Evolutionary conservation across 139 green algal genomes (phyloP).

Genomic region (Chlorella sp.): DNA sequence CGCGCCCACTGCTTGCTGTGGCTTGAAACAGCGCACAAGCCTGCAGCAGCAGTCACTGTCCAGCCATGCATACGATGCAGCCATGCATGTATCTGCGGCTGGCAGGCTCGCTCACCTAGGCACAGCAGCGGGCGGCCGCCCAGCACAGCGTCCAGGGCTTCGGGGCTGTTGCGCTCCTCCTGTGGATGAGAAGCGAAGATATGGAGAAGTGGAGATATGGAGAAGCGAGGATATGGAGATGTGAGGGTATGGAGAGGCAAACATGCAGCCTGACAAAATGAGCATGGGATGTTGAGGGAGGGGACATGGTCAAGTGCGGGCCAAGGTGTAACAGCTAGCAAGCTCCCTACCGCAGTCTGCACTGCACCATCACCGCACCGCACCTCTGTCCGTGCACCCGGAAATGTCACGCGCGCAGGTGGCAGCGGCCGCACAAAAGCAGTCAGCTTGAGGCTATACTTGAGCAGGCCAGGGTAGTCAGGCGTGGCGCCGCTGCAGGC

Average conservation of each 20-base stretch:
- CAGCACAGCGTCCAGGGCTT: constrained; percentile 70
- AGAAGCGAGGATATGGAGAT: too few species aligned
- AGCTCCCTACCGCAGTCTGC: too few species aligned
- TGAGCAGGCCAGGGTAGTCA: constrained; percentile 74
- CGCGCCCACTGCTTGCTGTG: too few species aligned
- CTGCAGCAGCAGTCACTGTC: neutral
- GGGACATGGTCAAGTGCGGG: too few species aligned
- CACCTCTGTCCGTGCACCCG: neutral
- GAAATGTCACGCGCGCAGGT: constrained; percentile 44
- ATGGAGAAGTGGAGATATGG: too few species aligned
- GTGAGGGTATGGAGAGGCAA: too few species aligned
- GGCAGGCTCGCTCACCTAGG: constrained; percentile 52
- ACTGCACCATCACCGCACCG: neutral
- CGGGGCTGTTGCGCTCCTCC: neutral
- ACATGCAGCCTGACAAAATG: too few species aligned
- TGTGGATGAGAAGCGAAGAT: neutral
- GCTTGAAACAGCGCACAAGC: neutral
- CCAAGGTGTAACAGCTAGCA: too few species aligned
- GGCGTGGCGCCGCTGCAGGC: constrained; percentile 70
- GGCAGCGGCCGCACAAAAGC: constrained; percentile 69
- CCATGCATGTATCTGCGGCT: neutral
- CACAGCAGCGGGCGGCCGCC: constrained; percentile 74
- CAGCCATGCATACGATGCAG: too few species aligned
- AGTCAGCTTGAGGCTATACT: constrained; percentile 81
- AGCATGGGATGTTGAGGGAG: too few species aligned